phyloP scores from a whole-genome alignment of 306 rosid genomes.

The Malus sylvestris region DNA sequence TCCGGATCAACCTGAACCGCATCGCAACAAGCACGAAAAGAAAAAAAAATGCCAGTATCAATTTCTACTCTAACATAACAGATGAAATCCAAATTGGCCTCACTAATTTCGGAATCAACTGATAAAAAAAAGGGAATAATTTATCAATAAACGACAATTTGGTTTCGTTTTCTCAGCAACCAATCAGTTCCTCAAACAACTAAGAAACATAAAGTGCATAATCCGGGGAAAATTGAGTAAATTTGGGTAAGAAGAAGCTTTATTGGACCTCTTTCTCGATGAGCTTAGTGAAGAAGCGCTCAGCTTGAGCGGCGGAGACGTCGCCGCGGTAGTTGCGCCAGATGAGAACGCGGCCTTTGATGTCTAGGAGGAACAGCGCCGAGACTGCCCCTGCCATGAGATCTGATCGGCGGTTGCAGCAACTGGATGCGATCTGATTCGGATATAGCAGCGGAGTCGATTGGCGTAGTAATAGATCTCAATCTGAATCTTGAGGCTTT shows the following conservation, averaged over 20 bases:
- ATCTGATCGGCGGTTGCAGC: slow-evolving; percentile 31
- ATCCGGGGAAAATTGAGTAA: not conserved
- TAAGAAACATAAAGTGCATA: too few species aligned
- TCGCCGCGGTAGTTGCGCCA: slow-evolving; percentile 99
- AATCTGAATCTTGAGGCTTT: slow-evolving; percentile 1
- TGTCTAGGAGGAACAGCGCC: slow-evolving; percentile 94
- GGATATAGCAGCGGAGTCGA: not conserved
- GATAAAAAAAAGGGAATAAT: not conserved
- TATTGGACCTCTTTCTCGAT: slow-evolving; percentile 75
- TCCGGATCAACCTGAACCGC: slow-evolving; percentile 81
- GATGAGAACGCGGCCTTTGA: slow-evolving; percentile 99
- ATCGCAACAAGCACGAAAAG: not conserved
- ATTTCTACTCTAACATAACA: not conserved
- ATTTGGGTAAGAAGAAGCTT: not conserved
- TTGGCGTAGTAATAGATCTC: slow-evolving; percentile 21
- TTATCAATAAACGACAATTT: not conserved
- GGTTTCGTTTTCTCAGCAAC: not conserved
- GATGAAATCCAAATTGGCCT: not conserved
- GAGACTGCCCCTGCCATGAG: slow-evolving; percentile 95
- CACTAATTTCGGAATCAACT: not conserved
- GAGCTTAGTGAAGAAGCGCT: slow-evolving; percentile 96
- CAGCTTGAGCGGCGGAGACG: slow-evolving; percentile 87
- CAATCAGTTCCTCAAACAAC: not conserved
- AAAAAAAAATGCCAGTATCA: not conserved
- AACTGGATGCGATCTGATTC: slow-evolving; percentile 25